These are phyloP conservation scores for Mycena crocata DNA, from an alignment of 768 basidiomycete genomes.

Conservation along the genomic window DNA sequence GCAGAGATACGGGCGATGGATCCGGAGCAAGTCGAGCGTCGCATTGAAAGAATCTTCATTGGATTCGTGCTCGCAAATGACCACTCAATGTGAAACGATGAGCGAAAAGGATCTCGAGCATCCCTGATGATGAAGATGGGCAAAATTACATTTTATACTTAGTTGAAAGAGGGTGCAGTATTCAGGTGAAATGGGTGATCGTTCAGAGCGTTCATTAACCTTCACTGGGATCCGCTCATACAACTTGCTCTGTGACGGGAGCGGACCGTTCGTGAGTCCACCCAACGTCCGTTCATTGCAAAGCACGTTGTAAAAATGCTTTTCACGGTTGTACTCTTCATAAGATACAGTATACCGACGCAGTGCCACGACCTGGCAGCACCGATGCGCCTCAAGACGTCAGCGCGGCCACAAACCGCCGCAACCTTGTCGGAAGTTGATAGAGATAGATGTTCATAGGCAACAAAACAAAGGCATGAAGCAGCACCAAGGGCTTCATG, in stretches of 20 bases:
- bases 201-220: slow-evolving; percentile 27
- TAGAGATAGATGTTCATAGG: too few species aligned
- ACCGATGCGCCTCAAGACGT: too few species aligned
- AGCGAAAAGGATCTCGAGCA: slow-evolving; percentile 26
- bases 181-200: slow-evolving; percentile 9
- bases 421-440: too few species aligned
- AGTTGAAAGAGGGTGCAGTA: slow-evolving; percentile 14
- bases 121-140: slow-evolving; percentile 16
- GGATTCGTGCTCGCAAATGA: slow-evolving; percentile 18
- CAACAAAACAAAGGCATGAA: too few species aligned
- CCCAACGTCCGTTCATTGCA: too few species aligned
- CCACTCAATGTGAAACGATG: slow-evolving; percentile 22
- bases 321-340: too few species aligned
- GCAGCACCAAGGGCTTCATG: too few species aligned
- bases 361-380: too few species aligned
- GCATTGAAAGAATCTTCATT: slow-evolving; percentile 52
- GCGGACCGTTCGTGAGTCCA: slow-evolving; percentile 1
- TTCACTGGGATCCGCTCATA: slow-evolving; percentile 40
- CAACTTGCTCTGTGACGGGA: slow-evolving; percentile 22
- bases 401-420: too few species aligned
- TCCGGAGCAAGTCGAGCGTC: slow-evolving; percentile 57
- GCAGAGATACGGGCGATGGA: slow-evolving; percentile 63
- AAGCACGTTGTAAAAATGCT: too few species aligned
- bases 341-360: too few species aligned
- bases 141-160: slow-evolving; percentile 15